These are phyloP conservation scores for Apiotrichum veenhuisii DNA, from an alignment of 1,284 basidiomycete species.

Conservation along the genomic window DNA sequence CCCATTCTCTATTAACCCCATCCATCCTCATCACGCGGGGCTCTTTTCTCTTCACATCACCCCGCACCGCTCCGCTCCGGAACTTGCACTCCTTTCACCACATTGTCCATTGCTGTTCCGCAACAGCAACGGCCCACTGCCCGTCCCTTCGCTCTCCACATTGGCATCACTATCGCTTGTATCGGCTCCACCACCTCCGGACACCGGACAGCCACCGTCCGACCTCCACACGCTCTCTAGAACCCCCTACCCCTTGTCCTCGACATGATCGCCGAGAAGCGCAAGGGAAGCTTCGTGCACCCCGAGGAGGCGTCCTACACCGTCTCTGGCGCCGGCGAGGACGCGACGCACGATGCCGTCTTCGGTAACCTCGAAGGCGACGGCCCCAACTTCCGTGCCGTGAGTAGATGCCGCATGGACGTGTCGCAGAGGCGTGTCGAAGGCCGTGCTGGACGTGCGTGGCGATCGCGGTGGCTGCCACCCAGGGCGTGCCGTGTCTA, in stretches of 20 bases:
- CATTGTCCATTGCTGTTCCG: not conserved
- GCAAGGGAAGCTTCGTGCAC: not conserved
- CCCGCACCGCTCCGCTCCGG: not conserved
- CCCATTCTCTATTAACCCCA: too few species aligned
- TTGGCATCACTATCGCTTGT: too few species aligned
- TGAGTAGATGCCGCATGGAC: conserved; percentile 6
- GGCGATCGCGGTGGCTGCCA: too few species aligned
- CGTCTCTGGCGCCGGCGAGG: not conserved
- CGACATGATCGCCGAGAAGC: not conserved
- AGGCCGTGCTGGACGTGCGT: too few species aligned
- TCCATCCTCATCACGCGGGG: not conserved
- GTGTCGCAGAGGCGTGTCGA: too few species aligned
- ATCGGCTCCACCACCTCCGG: not conserved
- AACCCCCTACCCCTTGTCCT: not conserved
- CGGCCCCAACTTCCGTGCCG: conserved; percentile 27
- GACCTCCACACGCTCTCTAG: not conserved
- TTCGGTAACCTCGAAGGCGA: conserved; percentile 24
- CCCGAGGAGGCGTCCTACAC: not conserved
- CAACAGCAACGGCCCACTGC: too few species aligned
- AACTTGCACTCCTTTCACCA: not conserved
- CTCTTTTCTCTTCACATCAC: not conserved
- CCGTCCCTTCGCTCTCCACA: too few species aligned
- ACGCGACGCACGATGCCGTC: conserved; percentile 19
- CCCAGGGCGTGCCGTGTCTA: too few species aligned
- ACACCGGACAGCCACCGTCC: not conserved